Conservation (phyloP, 1,284 basidiomycete species). For the Ustilago trichophora region DNA sequence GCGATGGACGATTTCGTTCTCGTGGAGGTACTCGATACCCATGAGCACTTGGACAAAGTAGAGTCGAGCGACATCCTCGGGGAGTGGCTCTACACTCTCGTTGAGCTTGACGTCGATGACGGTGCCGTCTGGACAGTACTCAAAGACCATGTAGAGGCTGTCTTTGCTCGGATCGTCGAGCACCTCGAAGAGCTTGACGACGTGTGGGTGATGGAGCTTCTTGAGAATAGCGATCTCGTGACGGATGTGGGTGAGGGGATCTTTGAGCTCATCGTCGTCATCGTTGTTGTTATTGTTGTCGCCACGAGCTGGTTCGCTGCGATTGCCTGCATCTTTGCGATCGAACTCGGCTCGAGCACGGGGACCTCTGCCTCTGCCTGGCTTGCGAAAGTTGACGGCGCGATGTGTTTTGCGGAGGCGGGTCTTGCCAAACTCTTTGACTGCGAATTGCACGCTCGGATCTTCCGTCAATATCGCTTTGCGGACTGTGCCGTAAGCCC, state of each 20-base stretch:
- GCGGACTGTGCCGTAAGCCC: conserved; percentile 60
- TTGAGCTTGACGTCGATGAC: conserved; percentile 68
- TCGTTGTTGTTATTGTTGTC: neutral
- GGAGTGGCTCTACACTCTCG: conserved; percentile 54
- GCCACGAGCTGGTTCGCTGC: conserved; percentile 10
- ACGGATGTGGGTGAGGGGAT: conserved; percentile 60
- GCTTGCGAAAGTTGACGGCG: conserved; percentile 31
- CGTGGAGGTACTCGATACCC: conserved; percentile 71
- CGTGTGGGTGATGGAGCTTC: conserved; percentile 66
- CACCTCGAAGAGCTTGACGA: conserved; percentile 71
- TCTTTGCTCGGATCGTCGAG: conserved; percentile 71
- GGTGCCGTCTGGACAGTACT: conserved; percentile 68
- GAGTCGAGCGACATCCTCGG: conserved; percentile 66
- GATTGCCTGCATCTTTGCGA: conserved; percentile 5
- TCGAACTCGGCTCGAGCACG: neutral
- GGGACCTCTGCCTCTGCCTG: conserved; percentile 1
- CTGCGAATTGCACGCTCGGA: conserved; percentile 35
- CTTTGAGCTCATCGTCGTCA: conserved; percentile 28
- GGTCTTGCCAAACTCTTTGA: conserved; percentile 66
- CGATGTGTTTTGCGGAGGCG: conserved; percentile 54
- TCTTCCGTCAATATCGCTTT: conserved; percentile 52
- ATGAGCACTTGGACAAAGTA: conserved; percentile 72
- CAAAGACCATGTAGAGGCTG: conserved; percentile 69
- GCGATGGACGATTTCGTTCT: conserved; percentile 70
- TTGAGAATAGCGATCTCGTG: conserved; percentile 62